A percentile compares a stretch with the other conserved stretches of the same genome.
Evolutionary conservation across 1,284 basidiomycete species (phyloP).

Genomic region (Rhodotorula mucilaginosa): DNA sequence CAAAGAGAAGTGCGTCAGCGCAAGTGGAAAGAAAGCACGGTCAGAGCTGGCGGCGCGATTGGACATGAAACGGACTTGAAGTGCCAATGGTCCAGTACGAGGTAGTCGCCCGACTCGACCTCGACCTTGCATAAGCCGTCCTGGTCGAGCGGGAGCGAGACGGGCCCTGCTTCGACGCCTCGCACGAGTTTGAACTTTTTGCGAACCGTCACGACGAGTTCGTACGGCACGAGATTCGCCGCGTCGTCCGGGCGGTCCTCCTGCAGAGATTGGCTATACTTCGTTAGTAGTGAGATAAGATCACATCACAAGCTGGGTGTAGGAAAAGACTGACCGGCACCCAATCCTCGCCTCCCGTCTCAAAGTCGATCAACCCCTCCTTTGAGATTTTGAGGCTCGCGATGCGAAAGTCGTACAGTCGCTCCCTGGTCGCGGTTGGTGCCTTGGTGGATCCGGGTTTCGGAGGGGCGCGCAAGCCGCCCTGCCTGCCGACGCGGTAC

Average conservation of each 20-base stretch:
- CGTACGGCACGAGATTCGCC: conserved; percentile 28
- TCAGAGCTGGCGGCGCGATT: not conserved
- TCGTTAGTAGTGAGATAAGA: not conserved
- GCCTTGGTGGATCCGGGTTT: not conserved
- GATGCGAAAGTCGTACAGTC: conserved; percentile 29
- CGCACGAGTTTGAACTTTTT: conserved; percentile 3
- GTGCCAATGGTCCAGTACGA: not conserved
- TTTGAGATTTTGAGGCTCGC: conserved; percentile 21
- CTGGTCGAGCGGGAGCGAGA: not conserved
- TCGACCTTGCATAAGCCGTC: not conserved
- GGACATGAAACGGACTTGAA: conserved; percentile 11
- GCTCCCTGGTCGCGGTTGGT: not conserved
- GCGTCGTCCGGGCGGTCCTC: conserved; percentile 11
- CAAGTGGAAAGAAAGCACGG: not conserved
- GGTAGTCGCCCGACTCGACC: conserved; percentile 15
- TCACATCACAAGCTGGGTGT: not conserved
- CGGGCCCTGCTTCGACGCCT: not conserved
- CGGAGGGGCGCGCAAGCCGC: not conserved
- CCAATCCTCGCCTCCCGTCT: conserved; percentile 22
- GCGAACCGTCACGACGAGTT: conserved; percentile 13
- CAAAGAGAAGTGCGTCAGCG: not conserved
- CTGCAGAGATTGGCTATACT: not conserved
- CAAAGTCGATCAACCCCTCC: conserved; percentile 22
- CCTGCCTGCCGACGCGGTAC: conserved; percentile 33
- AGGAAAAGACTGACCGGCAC: not conserved